A percentile compares a stretch with the other conserved stretches of the same genome.
Conservation (phyloP, 179 eudicot genomes). For the Spergularia azorica region DNA sequence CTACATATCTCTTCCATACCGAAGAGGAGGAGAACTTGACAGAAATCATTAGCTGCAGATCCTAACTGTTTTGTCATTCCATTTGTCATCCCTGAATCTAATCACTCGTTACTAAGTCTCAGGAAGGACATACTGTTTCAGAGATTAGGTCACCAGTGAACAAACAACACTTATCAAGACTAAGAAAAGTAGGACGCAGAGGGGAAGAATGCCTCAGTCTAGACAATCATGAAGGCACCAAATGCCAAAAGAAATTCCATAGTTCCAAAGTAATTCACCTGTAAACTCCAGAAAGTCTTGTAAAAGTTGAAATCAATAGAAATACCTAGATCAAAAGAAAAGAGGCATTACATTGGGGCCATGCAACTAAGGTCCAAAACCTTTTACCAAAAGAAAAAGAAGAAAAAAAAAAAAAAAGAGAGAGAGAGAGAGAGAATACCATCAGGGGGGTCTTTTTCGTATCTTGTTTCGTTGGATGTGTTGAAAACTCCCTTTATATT, state of each 20-base stretch:
- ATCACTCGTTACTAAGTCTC: constrained; percentile 6
- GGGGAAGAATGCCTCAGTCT: not conserved
- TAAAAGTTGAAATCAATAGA: constrained; percentile 98
- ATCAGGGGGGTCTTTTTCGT: constrained; percentile 83
- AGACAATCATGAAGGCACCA: constrained; percentile 10
- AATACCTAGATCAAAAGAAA: constrained; percentile 49
- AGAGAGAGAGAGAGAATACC: constrained; percentile 38
- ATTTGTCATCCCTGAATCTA: constrained; percentile 13
- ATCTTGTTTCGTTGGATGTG: constrained; percentile 94
- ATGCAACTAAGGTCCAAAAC: constrained; percentile 8
- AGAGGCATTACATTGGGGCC: constrained; percentile 16
- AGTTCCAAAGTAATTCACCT: constrained; percentile 49
- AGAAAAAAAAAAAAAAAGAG: not conserved
- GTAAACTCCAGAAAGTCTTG: constrained; percentile 99
- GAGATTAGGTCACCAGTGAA: constrained; percentile 4
- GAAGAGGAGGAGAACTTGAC: constrained; percentile 3
- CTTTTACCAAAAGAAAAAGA: not conserved
- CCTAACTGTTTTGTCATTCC: not conserved
- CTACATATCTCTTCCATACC: constrained; percentile 5
- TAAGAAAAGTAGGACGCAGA: constrained; percentile 5
- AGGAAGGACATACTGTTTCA: constrained; percentile 10
- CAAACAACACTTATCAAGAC: not conserved
- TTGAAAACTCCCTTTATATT: constrained; percentile 98
- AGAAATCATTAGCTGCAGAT: constrained; percentile 14
- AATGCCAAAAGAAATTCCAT: constrained; percentile 9